phyloP scores from a whole-genome alignment of 1,284 basidiomycete species.

The Porogramme epimiltina region DNA sequence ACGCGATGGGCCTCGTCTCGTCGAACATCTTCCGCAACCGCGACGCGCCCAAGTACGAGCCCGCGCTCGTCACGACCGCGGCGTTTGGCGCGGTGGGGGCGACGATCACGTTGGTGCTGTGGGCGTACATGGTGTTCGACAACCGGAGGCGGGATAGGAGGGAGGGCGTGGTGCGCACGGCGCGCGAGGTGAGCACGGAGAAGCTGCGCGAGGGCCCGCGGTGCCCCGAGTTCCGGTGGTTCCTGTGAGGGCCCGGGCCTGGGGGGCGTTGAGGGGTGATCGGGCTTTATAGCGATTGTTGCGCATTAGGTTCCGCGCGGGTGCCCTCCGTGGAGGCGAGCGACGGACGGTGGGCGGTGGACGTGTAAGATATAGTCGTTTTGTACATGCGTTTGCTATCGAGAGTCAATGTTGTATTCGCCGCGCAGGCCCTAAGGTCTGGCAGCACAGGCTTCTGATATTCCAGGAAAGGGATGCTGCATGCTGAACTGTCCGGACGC shows the following conservation, averaged over 20 bases:
- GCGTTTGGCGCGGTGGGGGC: conserved; percentile 8
- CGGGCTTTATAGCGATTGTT: no score
- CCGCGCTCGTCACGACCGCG: conserved; percentile 10
- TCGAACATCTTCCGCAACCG: conserved; percentile 52
- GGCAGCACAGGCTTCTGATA: no score
- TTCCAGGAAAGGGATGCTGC: no score
- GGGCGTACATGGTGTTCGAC: conserved; percentile 8
- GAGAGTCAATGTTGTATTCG: no score
- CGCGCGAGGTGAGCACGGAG: conserved; percentile 7
- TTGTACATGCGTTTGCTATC: no score
- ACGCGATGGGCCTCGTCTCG: conserved; percentile 51
- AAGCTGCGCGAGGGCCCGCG: conserved; percentile 10
- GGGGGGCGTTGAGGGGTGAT: no score
- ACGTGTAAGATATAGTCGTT: no score
- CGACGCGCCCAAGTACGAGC: conserved; percentile 41
- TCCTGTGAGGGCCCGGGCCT: conserved; percentile 7
- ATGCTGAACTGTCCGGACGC: no score
- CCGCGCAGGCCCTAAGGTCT: no score
- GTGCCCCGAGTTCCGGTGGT: conserved; percentile 10
- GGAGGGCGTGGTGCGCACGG: conserved; percentile 10
- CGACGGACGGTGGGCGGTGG: no score
- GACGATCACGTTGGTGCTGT: conserved; percentile 8
- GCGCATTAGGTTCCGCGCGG: no score
- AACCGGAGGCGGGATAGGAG: conserved; percentile 4
- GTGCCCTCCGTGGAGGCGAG: no score